Evolutionary conservation across 164 flowering plant genomes (phyloP).

Genomic region (Vitis rotundifolia): DNA sequence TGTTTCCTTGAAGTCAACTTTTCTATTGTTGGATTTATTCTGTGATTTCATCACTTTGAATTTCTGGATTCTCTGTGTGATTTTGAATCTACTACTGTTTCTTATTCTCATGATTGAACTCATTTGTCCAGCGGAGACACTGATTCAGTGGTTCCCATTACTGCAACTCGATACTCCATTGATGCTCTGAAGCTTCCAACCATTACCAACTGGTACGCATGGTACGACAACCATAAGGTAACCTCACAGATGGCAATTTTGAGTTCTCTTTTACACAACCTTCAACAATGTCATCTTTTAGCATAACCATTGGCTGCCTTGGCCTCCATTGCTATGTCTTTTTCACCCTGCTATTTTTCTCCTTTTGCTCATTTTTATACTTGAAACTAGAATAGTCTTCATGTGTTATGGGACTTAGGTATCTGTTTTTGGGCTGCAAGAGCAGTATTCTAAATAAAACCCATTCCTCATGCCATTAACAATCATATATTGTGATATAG

Average conservation of each 20-base stretch:
- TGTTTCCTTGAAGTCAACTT: too few relatives aligned
- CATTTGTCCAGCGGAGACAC: conserved; percentile 80
- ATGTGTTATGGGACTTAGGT: too few relatives aligned
- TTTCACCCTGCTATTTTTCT: neutral
- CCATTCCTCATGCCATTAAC: too few relatives aligned
- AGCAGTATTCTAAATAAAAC: too few relatives aligned
- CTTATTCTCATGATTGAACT: conserved; percentile 4
- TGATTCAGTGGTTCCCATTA: conserved; percentile 89
- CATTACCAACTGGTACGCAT: conserved; percentile 73
- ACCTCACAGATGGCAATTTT: conserved; percentile 17
- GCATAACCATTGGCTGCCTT: too few relatives aligned
- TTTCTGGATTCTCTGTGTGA: too few relatives aligned
- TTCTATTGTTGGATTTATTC: too few relatives aligned
- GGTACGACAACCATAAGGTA: conserved; percentile 89
- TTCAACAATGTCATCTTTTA: neutral
- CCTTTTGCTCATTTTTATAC: neutral
- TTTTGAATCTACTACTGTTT: too few relatives aligned
- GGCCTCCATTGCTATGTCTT: neutral
- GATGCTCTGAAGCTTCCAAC: conserved; percentile 87
- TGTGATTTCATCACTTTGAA: too few relatives aligned
- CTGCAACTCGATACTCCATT: conserved; percentile 86
- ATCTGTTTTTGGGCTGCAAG: neutral
- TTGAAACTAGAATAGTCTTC: neutral
- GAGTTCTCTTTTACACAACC: neutral
- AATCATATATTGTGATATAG: conserved; percentile 31